phyloP scores from a whole-genome alignment of 768 basidiomycete genomes.

The Tulasnella sp. region DNA sequence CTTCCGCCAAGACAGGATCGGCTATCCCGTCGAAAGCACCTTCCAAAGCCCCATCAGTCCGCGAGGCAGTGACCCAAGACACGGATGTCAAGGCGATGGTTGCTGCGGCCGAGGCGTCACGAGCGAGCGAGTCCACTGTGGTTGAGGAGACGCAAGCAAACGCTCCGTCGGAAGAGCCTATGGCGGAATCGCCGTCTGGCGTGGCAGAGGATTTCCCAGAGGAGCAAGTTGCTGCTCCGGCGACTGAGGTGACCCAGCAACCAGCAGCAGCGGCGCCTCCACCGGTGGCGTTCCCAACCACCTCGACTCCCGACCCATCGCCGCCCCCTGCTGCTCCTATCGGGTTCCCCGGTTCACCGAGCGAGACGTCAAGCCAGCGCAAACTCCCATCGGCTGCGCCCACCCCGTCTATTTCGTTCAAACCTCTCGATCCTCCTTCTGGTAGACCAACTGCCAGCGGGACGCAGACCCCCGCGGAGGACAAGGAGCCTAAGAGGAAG shows the following conservation, averaged over 20 bases:
- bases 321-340: constrained; percentile 3
- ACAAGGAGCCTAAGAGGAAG: constrained; percentile 66
- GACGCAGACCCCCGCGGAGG: constrained; percentile 39
- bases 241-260: constrained; percentile 5
- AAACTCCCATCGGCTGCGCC: constrained; percentile 2
- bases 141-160: neutral
- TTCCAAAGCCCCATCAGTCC: constrained; percentile 11
- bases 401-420: constrained; percentile 3
- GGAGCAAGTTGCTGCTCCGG: constrained; percentile 24
- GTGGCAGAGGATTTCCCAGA: constrained; percentile 22
- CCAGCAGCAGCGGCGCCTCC: neutral
- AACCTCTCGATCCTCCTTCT: neutral
- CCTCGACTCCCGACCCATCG: neutral
- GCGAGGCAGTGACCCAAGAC: neutral
- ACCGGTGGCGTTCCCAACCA: constrained; percentile 1
- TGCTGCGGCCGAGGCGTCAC: neutral
- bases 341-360: constrained; percentile 23
- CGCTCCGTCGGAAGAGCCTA: neutral
- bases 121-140: neutral
- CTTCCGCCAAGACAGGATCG: constrained; percentile 20
- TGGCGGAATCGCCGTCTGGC: neutral
- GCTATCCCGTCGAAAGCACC: constrained; percentile 5
- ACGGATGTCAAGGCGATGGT: neutral
- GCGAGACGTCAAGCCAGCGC: constrained; percentile 18
- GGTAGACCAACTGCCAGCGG: neutral